A percentile compares a stretch with the other conserved stretches of the same genome.
These are phyloP conservation scores for Pseudonectria buxi DNA, from an alignment of 2,329 filamentous ascomycete genomes.

Conservation along the genomic window DNA sequence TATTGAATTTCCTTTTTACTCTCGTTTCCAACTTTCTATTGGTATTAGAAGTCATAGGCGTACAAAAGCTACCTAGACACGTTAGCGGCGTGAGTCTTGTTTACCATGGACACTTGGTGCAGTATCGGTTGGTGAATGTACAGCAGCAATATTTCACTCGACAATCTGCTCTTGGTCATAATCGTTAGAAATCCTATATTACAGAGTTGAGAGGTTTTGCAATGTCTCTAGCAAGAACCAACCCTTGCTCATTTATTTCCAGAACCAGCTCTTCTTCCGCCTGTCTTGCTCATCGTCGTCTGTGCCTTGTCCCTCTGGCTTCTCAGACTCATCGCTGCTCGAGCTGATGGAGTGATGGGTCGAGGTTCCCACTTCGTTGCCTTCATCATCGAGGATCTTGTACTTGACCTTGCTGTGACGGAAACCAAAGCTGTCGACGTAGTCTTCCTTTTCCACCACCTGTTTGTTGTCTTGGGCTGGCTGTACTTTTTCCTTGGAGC, in stretches of 20 bases:
- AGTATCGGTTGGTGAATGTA: slow-evolving; percentile 2
- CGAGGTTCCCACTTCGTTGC: slow-evolving; percentile 33
- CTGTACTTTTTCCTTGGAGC: slow-evolving; percentile 5
- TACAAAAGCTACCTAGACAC: no score
- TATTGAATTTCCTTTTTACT: no score
- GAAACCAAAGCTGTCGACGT: slow-evolving; percentile 37
- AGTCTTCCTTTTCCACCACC: slow-evolving; percentile 33
- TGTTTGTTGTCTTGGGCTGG: slow-evolving; percentile 18
- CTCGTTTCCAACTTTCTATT: no score
- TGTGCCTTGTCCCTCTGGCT: slow-evolving; percentile 1
- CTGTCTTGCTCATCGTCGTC: slow-evolving; percentile 9
- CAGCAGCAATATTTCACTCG: background rate
- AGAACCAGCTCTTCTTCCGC: slow-evolving; percentile 32
- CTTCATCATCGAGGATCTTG: slow-evolving; percentile 34
- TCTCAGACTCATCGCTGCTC: slow-evolving; percentile 14
- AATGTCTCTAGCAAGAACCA: background rate
- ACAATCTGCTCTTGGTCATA: background rate
- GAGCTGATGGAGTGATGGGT: slow-evolving; percentile 29
- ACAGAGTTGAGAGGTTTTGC: slow-evolving; percentile 7
- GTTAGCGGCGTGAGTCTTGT: slow-evolving; percentile 2
- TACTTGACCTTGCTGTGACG: slow-evolving; percentile 35
- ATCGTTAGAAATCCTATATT: slow-evolving; percentile 7
- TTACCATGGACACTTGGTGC: slow-evolving; percentile 9
- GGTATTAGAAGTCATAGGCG: no score
- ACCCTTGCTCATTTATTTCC: slow-evolving; percentile 25